Conservation (phyloP, 2,329 filamentous ascomycete genomes). For the Scytalidium lignicola region DNA sequence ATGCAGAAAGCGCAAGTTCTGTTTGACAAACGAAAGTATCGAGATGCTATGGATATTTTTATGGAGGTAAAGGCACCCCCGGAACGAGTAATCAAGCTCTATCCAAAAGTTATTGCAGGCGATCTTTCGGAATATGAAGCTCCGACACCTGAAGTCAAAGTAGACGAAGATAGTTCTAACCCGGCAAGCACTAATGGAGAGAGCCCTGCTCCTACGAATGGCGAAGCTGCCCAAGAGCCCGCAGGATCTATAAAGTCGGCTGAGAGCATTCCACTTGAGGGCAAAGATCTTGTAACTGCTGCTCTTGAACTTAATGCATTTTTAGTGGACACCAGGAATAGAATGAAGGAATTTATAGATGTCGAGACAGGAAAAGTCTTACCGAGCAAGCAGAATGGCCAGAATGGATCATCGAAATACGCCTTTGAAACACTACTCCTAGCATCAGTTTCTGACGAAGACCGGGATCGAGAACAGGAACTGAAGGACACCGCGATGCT, state of each 20-base stretch:
- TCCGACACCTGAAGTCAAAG: constrained; percentile 31
- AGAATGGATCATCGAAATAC: constrained; percentile 41
- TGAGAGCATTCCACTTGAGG: constrained; percentile 57
- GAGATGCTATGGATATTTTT: constrained; percentile 84
- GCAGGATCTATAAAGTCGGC: constrained; percentile 53
- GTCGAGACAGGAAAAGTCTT: constrained; percentile 59
- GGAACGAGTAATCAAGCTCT: constrained; percentile 79
- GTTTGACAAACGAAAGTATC: constrained; percentile 78
- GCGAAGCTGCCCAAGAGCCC: constrained; percentile 15
- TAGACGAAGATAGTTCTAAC: constrained; percentile 17
- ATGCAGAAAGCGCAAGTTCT: constrained; percentile 84
- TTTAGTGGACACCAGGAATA: constrained; percentile 74
- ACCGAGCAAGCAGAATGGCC: constrained; percentile 32
- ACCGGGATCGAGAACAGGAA: constrained; percentile 61
- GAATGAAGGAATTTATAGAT: constrained; percentile 57
- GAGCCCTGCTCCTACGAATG: constrained; percentile 37
- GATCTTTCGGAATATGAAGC: constrained; percentile 56
- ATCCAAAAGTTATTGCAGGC: constrained; percentile 78
- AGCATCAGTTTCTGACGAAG: constrained; percentile 30
- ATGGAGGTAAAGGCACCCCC: constrained; percentile 87
- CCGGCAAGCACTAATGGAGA: constrained; percentile 33
- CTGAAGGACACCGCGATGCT: constrained; percentile 73
- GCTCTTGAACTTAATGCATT: constrained; percentile 82
- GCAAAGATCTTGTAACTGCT: constrained; percentile 77
- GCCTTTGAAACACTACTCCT: constrained; percentile 52